phyloP scores from a whole-genome alignment of 202 grass and related monocot species.

The Alloteropsis angusta region DNA sequence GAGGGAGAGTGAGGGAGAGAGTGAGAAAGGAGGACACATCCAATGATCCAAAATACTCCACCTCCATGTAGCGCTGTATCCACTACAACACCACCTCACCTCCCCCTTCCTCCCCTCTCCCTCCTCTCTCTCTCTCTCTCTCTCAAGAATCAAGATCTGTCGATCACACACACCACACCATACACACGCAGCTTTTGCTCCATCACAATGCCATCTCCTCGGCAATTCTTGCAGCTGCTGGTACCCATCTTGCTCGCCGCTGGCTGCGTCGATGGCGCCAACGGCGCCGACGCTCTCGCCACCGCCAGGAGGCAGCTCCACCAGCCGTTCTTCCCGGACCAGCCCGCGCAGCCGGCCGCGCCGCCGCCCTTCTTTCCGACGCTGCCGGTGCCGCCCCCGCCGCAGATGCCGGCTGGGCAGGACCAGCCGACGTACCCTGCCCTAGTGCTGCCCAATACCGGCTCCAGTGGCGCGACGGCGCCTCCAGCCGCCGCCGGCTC shows the following conservation, averaged over 20 bases:
- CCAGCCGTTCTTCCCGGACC: slow-evolving; percentile 52
- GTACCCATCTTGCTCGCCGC: slow-evolving; percentile 24
- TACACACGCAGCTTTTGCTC: slow-evolving; percentile 26
- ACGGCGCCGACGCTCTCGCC: background rate
- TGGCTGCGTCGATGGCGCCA: slow-evolving; percentile 11
- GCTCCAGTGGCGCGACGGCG: background rate
- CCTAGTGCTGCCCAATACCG: slow-evolving; percentile 47
- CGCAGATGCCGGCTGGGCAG: slow-evolving; percentile 25
- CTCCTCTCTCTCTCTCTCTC: background rate
- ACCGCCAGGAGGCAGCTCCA: slow-evolving; percentile 45
- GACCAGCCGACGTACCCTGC: slow-evolving; percentile 53
- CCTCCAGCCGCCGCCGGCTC: slow-evolving; percentile 4
- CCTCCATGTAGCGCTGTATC: slow-evolving; percentile 31
- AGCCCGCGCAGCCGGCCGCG: slow-evolving; percentile 21
- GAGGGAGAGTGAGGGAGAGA: background rate
- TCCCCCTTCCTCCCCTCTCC: background rate
- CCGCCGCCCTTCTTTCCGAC: slow-evolving; percentile 48
- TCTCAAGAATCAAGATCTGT: slow-evolving; percentile 26
- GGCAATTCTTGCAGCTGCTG: slow-evolving; percentile 30
- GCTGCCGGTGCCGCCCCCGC: slow-evolving; percentile 22
- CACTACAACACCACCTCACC: slow-evolving; percentile 7
- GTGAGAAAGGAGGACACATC: background rate
- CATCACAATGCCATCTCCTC: slow-evolving; percentile 24
- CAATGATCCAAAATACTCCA: slow-evolving; percentile 12
- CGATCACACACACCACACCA: background rate